A percentile compares a stretch with the other conserved stretches of the same genome.
These are phyloP conservation scores for Hortiboletus campestris DNA, from an alignment of 768 basidiomycete genomes.

Conservation along the genomic window DNA sequence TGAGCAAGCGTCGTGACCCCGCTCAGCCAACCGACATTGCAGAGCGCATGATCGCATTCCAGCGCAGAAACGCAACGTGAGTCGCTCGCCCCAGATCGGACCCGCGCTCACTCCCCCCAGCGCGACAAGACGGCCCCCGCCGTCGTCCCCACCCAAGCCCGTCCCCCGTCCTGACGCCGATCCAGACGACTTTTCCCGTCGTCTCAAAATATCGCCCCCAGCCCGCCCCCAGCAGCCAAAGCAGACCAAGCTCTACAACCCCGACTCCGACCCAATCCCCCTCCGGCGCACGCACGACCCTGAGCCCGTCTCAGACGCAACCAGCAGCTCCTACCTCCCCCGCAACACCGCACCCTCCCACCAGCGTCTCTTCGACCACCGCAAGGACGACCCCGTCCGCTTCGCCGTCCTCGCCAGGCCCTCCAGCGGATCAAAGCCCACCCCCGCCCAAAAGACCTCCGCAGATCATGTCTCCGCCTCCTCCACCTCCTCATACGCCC, in stretches of 20 bases:
- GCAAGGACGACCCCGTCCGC: constrained; percentile 86
- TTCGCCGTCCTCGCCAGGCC: constrained; percentile 69
- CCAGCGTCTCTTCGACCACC: constrained; percentile 80
- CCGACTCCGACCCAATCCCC: constrained; percentile 65
- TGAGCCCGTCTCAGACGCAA: constrained; percentile 60
- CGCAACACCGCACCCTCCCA: constrained; percentile 32
- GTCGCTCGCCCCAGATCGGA: constrained; percentile 16
- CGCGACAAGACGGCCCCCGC: constrained; percentile 39
- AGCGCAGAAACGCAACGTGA: constrained; percentile 61
- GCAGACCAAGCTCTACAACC: constrained; percentile 64
- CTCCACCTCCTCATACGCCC: constrained; percentile 71
- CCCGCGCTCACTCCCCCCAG: constrained; percentile 30
- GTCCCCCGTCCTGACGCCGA: constrained; percentile 50
- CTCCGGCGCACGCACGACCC: constrained; percentile 62
- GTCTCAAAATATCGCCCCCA: constrained; percentile 63
- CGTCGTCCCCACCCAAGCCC: constrained; percentile 25
- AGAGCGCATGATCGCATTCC: constrained; percentile 66
- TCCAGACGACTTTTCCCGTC: constrained; percentile 69
- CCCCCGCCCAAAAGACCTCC: constrained; percentile 58
- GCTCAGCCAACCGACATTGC: constrained; percentile 47
- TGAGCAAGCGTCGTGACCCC: constrained; percentile 41
- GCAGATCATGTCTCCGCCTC: constrained; percentile 74
- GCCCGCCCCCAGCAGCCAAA: constrained; percentile 35
- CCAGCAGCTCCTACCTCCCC: constrained; percentile 47
- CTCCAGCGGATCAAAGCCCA: constrained; percentile 36